Evolutionary conservation across 2,329 filamentous ascomycete genomes (phyloP).

Genomic region (Colletotrichum zoysiae): DNA sequence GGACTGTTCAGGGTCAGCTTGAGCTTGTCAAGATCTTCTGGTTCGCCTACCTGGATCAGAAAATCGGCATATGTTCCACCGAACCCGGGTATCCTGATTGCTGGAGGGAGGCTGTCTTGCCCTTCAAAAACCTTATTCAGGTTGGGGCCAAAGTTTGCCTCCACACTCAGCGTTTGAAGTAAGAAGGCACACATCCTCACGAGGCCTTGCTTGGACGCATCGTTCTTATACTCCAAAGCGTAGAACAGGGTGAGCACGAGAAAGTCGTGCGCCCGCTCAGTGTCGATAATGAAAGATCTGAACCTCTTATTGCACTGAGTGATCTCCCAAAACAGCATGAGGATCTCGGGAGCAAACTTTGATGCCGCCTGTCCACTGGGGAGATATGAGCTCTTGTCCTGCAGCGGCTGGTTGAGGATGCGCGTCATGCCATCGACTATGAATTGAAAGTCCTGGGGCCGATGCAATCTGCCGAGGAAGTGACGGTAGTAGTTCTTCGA

Average conservation of each 20-base stretch:
- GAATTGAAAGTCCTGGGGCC: slow-evolving; percentile 97
- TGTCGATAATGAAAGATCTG: slow-evolving; percentile 96
- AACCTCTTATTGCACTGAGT: slow-evolving; percentile 98
- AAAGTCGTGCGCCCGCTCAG: slow-evolving; percentile 92
- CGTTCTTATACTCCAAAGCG: slow-evolving; percentile 87
- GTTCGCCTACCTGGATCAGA: slow-evolving; percentile 80
- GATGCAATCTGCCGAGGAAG: slow-evolving; percentile 89
- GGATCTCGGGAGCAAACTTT: slow-evolving; percentile 93
- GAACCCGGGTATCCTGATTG: slow-evolving; percentile 87
- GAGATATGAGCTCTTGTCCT: slow-evolving; percentile 88
- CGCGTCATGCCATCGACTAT: slow-evolving; percentile 94
- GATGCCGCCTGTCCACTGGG: slow-evolving; percentile 84
- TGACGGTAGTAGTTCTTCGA: slow-evolving; percentile 95
- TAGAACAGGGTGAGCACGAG: slow-evolving; percentile 92
- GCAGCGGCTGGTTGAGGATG: slow-evolving; percentile 91
- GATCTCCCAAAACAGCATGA: slow-evolving; percentile 98
- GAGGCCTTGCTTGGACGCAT: slow-evolving; percentile 88
- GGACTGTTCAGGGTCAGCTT: slow-evolving; percentile 66
- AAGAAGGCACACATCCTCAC: slow-evolving; percentile 98
- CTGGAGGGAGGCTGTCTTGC: slow-evolving; percentile 86
- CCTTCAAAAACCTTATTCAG: slow-evolving; percentile 90
- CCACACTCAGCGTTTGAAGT: slow-evolving; percentile 93
- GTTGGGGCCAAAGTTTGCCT: slow-evolving; percentile 89
- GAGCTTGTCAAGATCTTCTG: background rate
- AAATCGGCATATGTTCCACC: slow-evolving; percentile 94